Conservation (phyloP, 2,329 filamentous ascomycete genomes). For the Sporothrix dimorphospora region DNA sequence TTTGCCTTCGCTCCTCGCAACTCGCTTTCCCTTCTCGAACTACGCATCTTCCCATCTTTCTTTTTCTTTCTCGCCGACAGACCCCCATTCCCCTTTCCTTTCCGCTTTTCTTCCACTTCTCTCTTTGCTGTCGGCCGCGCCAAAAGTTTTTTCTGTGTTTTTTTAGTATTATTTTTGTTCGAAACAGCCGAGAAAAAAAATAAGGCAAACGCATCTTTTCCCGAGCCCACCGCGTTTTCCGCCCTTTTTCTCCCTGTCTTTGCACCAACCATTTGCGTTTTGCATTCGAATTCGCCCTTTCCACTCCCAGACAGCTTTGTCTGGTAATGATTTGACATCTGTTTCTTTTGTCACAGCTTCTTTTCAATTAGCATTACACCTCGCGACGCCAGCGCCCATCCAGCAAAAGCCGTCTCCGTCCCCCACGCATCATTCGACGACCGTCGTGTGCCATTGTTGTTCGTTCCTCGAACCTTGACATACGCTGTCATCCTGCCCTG, state of each 20-base stretch:
- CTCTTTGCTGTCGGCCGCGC: background rate
- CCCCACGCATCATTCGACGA: conserved; percentile 12
- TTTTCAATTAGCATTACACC: conserved; percentile 16
- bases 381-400: background rate
- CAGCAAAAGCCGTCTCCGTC: background rate
- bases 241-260: conserved; percentile 6
- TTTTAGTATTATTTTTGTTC: conserved; percentile 22
- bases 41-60: background rate
- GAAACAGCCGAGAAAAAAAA: conserved; percentile 26
- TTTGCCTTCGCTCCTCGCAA: conserved; percentile 4
- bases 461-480: conserved; percentile 3
- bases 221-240: conserved; percentile 21
- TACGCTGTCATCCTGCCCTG: background rate
- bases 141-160: conserved; percentile 17
- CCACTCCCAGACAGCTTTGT: conserved; percentile 13
- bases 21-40: conserved; percentile 5
- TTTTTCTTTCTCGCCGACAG: conserved; percentile 13
- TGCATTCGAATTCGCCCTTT: conserved; percentile 2
- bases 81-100: background rate
- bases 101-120: conserved; percentile 2
- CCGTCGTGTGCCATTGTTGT: conserved; percentile 21
- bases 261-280: conserved; percentile 4
- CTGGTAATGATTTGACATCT: background rate
- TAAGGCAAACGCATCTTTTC: conserved; percentile 20
- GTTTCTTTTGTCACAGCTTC: conserved; percentile 9